phyloP scores from a whole-genome alignment of 2,329 filamentous ascomycete genomes.

The Berkeleyomyces rouxiae region DNA sequence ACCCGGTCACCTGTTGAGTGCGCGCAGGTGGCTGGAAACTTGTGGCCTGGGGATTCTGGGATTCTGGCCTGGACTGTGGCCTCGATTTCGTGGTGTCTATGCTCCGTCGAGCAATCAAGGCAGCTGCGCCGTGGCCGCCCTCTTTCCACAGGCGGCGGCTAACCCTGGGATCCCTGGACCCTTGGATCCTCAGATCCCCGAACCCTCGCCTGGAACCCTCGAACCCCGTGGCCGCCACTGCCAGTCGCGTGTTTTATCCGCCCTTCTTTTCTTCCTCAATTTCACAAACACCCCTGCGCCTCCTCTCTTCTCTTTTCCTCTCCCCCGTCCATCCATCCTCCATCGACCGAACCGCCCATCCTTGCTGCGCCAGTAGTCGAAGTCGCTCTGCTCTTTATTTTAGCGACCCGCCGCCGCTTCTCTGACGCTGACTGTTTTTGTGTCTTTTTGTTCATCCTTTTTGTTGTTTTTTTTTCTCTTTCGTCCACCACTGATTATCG shows the following conservation, averaged over 20 bases:
- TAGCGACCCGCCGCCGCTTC: background rate
- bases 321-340: background rate
- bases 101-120: no score
- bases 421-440: conserved; percentile 2
- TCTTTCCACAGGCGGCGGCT: background rate
- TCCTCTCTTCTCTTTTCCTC: conserved; percentile 1
- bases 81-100: no score
- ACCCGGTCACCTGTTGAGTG: background rate
- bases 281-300: background rate
- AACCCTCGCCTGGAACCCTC: no score
- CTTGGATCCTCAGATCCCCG: no score
- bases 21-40: background rate
- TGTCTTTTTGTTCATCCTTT: conserved; percentile 2
- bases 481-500: background rate
- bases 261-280: conserved; percentile 3
- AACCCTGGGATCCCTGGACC: background rate
- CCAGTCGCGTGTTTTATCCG: conserved; percentile 4
- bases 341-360: background rate
- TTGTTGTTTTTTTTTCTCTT: conserved; percentile 5
- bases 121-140: no score
- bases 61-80: no score
- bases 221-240: background rate
- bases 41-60: background rate
- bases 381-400: background rate
- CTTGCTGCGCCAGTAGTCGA: background rate